phyloP scores from a whole-genome alignment of 163 green algal genomes.

The Prototheca cutis region DNA sequence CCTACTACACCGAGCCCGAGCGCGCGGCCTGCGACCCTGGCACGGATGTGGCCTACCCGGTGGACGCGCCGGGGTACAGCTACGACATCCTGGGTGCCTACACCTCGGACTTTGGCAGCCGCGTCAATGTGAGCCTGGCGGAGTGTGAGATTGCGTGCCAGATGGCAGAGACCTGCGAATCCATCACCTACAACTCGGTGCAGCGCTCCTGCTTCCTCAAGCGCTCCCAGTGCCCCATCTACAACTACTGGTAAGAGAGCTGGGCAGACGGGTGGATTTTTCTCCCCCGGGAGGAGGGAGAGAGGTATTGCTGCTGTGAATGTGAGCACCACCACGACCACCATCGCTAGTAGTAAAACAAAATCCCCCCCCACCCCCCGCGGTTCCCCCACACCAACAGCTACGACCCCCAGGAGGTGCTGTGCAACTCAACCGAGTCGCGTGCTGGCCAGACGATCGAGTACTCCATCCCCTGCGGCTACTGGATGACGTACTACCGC shows the following conservation, averaged over 20 bases:
- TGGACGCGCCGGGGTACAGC: conserved; percentile 28
- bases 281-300: too few relatives aligned
- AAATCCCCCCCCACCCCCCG: too few relatives aligned
- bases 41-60: conserved; percentile 29
- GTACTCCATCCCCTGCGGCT: conserved; percentile 18
- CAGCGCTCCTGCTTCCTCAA: conserved; percentile 12
- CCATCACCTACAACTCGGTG: conserved; percentile 14
- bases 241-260: conserved; percentile 15
- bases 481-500: conserved; percentile 27
- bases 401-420: conserved; percentile 5
- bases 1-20: conserved; percentile 19
- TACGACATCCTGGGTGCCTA: conserved; percentile 31
- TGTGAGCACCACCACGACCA: too few relatives aligned
- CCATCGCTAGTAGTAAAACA: too few relatives aligned
- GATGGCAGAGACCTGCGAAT: conserved; percentile 7
- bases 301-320: too few relatives aligned
- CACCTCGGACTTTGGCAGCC: not conserved
- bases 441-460: conserved; percentile 13
- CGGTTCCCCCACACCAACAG: too few relatives aligned
- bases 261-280: too few relatives aligned
- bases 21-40: conserved; percentile 30
- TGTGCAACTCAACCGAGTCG: conserved; percentile 23
- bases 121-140: not conserved
- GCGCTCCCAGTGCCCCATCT: conserved; percentile 7
- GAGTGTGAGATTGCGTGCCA: conserved; percentile 19